Evolutionary conservation across 2,329 filamentous ascomycete genomes (phyloP), one percentile per base, ranked within the genome.

Genomic region (Atkinsonella texensis): DNA sequence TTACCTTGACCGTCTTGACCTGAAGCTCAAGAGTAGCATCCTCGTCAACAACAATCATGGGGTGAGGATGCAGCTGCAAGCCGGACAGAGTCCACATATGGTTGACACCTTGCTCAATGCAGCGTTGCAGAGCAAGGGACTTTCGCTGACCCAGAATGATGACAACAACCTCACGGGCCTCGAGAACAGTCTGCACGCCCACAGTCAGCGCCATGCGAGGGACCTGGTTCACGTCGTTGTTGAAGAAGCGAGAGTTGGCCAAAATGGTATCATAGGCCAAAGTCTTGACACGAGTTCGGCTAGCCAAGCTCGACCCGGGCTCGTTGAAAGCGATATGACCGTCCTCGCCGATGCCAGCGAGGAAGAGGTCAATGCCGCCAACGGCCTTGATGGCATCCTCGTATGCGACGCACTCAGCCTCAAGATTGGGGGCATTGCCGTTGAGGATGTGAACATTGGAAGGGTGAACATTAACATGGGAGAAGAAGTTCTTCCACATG

Each of bases 401-500:
- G 63, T 91, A 94, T 45, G 80, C 79, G 45, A 84, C 78, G 63
- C 87, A 91, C 68, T 93, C 88, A 41, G 80, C 81, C 57, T 84
- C 81, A 2, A 89, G 79, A 63, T 88, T 85, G 13, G 77, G 70
- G 0, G 87, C 86, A 63, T 90, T 91, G 61, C 87, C 87, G 63
- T 91, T 81, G 40, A 91, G 78, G 61, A 93, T 89, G 70, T 94
- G 83, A 64, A 93, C 88, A 65, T 91, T 90, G 62, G 79, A 77
- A 5, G 88, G 88, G 57, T 83, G 79, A 59, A 93, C 84, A 63
- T 94, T 87, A 60, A 93, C 83, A 59, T 81, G 87, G 43, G 85
- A 87, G 74, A 94, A 94, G 75, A 94, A 89, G 70, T 93, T 78
- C 69, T 86, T 87, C 79, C 89, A 94, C 88, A 94, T 93, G 74